A percentile compares a stretch with the other conserved stretches of the same genome.
phyloP scores from a whole-genome alignment of 108 stramenopile genomes.

The Cyclotella baltica region DNA sequence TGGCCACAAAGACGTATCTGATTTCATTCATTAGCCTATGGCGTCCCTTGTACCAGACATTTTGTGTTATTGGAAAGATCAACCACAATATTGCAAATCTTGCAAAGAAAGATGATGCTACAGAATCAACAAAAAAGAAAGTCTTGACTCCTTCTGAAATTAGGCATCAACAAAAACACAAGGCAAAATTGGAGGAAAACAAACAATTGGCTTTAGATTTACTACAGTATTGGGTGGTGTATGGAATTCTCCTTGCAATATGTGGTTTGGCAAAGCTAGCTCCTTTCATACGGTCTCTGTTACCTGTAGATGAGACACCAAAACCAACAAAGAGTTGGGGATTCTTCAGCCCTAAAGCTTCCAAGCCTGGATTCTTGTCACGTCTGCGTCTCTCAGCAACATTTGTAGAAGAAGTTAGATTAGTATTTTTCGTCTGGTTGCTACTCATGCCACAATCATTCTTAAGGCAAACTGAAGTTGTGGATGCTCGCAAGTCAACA shows the following conservation, averaged over 20 bases:
- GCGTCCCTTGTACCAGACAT: constrained; percentile 66
- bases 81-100: background rate
- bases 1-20: constrained; percentile 66
- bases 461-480: constrained; percentile 11
- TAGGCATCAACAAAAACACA: constrained; percentile 42
- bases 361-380: constrained; percentile 21
- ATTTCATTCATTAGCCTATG: constrained; percentile 54
- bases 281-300: constrained; percentile 59
- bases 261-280: constrained; percentile 48
- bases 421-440: constrained; percentile 83
- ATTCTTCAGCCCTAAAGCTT: background rate
- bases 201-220: constrained; percentile 46
- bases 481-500: background rate
- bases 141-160: constrained; percentile 30
- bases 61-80: constrained; percentile 47
- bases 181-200: constrained; percentile 37
- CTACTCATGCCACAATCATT: constrained; percentile 64
- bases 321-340: constrained; percentile 6
- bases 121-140: background rate
- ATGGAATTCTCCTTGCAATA: constrained; percentile 57
- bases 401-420: constrained; percentile 59
- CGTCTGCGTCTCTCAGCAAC: constrained; percentile 28
- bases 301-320: constrained; percentile 20
- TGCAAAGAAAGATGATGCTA: background rate
- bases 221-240: constrained; percentile 81